Conservation (phyloP, 2,329 filamentous ascomycete species). For the Thielaviopsis populi region DNA sequence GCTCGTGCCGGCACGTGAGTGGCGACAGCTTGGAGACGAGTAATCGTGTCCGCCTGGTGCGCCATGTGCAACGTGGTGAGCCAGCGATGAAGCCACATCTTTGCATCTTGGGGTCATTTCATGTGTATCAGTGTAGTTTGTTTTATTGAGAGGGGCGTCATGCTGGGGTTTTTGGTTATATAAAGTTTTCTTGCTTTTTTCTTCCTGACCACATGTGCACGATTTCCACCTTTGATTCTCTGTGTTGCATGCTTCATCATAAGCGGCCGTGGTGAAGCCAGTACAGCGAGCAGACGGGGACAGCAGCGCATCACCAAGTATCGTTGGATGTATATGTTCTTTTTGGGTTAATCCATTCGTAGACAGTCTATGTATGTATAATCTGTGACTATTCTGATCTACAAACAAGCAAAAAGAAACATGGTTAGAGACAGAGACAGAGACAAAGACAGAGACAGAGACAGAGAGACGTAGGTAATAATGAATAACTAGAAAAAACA, state of each 20-base stretch:
- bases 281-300: no score
- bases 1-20: not conserved
- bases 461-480: not conserved
- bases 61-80: no score
- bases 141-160: constrained; percentile 4
- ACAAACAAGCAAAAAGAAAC: not conserved
- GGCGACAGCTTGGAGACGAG: no score
- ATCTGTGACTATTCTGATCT: not conserved
- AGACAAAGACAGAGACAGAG: no score
- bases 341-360: not conserved
- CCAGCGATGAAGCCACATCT: not conserved
- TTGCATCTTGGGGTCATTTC: not conserved
- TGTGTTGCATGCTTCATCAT: no score
- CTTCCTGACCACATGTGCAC: not conserved
- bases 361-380: not conserved
- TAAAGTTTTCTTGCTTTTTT: not conserved
- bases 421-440: no score
- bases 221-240: not conserved
- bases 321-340: not conserved
- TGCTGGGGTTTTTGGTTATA: constrained; percentile 1
- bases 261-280: not conserved
- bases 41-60: no score
- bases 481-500: constrained; percentile 2
- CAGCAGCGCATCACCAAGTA: not conserved
- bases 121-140: not conserved